Conservation (phyloP, 1,139 yeast genomes). For the Hanseniaspora uvarum region DNA sequence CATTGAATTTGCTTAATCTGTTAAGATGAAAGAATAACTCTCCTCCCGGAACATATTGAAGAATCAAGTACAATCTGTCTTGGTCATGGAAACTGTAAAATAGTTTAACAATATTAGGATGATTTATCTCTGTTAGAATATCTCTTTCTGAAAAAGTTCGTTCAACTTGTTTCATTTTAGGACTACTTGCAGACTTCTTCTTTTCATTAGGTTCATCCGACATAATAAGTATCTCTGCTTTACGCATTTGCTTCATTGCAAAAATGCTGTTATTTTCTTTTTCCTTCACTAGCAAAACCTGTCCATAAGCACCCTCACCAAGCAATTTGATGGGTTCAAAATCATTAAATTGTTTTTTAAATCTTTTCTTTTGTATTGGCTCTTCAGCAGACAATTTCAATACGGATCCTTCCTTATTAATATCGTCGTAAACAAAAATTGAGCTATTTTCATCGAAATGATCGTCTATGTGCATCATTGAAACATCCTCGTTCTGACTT, state of each 20-base stretch:
- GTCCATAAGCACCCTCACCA: slow-evolving; percentile 91
- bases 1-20: slow-evolving; percentile 40
- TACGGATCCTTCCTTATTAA: slow-evolving; percentile 18
- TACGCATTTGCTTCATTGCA: slow-evolving; percentile 82
- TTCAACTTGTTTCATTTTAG: slow-evolving; percentile 34
- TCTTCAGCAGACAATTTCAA: slow-evolving; percentile 6
- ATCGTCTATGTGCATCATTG: background rate
- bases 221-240: slow-evolving; percentile 54
- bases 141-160: slow-evolving; percentile 64
- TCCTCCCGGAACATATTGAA: slow-evolving; percentile 89
- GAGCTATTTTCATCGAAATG: slow-evolving; percentile 3
- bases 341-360: slow-evolving; percentile 39
- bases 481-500: slow-evolving; percentile 4
- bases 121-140: slow-evolving; percentile 59
- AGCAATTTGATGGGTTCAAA: slow-evolving; percentile 69
- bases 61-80: slow-evolving; percentile 62
- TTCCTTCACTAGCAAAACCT: slow-evolving; percentile 70
- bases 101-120: slow-evolving; percentile 78
- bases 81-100: slow-evolving; percentile 85
- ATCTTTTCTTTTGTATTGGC: slow-evolving; percentile 7
- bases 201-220: slow-evolving; percentile 26
- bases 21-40: slow-evolving; percentile 80
- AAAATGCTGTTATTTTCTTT: slow-evolving; percentile 53
- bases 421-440: slow-evolving; percentile 16
- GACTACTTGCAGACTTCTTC: slow-evolving; percentile 21